Base-by-base conservation (phyloP, 1,139 yeast genomes). In the Saccharomycopsis hybrid region DNA sequence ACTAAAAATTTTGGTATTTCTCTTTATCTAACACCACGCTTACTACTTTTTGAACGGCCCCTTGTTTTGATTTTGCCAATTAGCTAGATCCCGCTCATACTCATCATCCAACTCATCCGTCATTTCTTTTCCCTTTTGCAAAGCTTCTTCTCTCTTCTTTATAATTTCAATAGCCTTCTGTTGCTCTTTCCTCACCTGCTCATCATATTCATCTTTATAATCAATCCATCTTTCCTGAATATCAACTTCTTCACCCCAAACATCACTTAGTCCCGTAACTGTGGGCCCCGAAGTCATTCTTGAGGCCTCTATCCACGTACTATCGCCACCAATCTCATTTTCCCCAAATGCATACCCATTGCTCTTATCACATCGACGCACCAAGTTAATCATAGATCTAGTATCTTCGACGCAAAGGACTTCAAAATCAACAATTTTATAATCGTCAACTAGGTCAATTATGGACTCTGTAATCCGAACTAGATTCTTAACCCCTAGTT, bases 151-250 rank as follows among this genome's bases (percentile, higher is more conserved):
- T 44, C 64, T 61, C 47, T 63, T 48, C 27, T 57, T 51, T 33
- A 58, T 57, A 45, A 66, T 47, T 40, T 68, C 70, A 43, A 63
- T 58, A 7, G 54, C 52, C 41, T 73, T 71, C 51, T 77, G 77
- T 49, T 73, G 73, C 43, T 68, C 72, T 59, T 81, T 90, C n/a
- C 57, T 58, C 8, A 52, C 44, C 46, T 67, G 55, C 48, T 74
- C 72, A 57, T 92, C 97, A 63, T 85, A 89, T 48, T 70, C 71
- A 39, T 78, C 85, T 62, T 90, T 92, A 57, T 81, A 74, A 52
- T 88, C 97, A 9, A 94, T 78, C 99, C 99, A 94, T 55, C 99
- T 72, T 58, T 94, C 98, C 58, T 94, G 98, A 4, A 89, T 78
- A 62, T 90, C 96, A 5, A 82, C 72, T 47, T 72, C 73, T 42